Evolutionary conservation across 768 basidiomycete genomes (phyloP).

Genomic region (Paxillus rubicundulus): DNA sequence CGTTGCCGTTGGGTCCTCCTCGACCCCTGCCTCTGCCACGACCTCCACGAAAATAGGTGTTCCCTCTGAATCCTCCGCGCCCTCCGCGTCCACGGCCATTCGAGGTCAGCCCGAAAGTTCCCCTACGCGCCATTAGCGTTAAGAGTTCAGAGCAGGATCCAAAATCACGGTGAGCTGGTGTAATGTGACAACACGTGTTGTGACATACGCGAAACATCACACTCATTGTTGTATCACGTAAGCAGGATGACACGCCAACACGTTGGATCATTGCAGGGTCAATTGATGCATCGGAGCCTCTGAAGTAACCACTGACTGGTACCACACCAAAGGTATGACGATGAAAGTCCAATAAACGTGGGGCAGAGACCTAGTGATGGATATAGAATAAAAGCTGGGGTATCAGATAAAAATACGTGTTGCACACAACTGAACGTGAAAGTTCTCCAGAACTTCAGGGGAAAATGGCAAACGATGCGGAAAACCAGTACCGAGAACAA

Average conservation of each 20-base stretch:
- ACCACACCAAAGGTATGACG: too few species aligned
- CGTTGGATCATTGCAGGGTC: too few species aligned
- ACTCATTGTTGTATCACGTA: background rate
- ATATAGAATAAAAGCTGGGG: conserved; percentile 18
- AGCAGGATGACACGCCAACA: too few species aligned
- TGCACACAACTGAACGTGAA: conserved; percentile 7
- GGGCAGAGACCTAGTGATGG: background rate
- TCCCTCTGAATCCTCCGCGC: conserved; percentile 34
- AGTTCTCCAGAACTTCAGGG: conserved; percentile 1
- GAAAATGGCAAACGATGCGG: conserved; percentile 1
- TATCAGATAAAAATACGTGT: conserved; percentile 23
- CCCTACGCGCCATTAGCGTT: conserved; percentile 42
- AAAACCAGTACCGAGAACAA: conserved; percentile 23
- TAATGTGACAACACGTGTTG: conserved; percentile 18
- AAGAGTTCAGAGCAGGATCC: background rate
- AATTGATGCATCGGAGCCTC: too few species aligned
- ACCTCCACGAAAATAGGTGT: conserved; percentile 44
- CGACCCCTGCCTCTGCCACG: conserved; percentile 46
- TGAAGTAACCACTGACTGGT: too few species aligned
- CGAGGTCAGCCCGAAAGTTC: conserved; percentile 55
- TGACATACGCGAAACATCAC: conserved; percentile 29
- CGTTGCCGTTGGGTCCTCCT: conserved; percentile 28
- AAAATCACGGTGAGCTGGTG: conserved; percentile 3
- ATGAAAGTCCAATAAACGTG: background rate
- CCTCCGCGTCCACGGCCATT: conserved; percentile 40